Conservation (phyloP, 441 rosid species). For the Syzygium malaccense region DNA sequence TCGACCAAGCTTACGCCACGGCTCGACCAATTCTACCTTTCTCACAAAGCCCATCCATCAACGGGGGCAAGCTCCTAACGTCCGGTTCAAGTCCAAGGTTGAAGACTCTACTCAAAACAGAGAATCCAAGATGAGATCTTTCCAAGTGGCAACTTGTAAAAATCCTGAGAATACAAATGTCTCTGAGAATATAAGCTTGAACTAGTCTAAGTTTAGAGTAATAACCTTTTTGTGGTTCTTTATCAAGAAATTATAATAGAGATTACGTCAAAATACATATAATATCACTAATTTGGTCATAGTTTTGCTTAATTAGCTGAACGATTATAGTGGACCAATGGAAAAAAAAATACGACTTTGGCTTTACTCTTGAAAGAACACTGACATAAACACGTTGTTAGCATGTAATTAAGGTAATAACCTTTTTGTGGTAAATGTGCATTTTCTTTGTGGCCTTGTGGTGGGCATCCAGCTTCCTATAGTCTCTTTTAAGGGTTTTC, state of each 20-base stretch:
- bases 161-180: no score
- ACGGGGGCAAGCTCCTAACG: no score
- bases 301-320: not conserved
- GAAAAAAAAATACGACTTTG: not conserved
- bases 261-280: not conserved
- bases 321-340: not conserved
- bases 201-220: not conserved
- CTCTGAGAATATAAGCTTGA: not conserved
- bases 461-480: not conserved
- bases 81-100: no score
- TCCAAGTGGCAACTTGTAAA: not conserved
- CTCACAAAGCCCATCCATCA: no score
- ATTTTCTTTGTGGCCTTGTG: not conserved
- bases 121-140: not conserved
- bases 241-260: not conserved
- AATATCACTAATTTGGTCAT: no score
- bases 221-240: not conserved
- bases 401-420: not conserved
- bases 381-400: not conserved
- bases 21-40: no score
- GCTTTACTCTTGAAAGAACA: not conserved
- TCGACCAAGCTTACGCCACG: not conserved
- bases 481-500: not conserved
- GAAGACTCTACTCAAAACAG: not conserved
- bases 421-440: not conserved